Evolutionary conservation across 208 protist species (phyloP).

Genomic region (Angomonas ambiguus): DNA sequence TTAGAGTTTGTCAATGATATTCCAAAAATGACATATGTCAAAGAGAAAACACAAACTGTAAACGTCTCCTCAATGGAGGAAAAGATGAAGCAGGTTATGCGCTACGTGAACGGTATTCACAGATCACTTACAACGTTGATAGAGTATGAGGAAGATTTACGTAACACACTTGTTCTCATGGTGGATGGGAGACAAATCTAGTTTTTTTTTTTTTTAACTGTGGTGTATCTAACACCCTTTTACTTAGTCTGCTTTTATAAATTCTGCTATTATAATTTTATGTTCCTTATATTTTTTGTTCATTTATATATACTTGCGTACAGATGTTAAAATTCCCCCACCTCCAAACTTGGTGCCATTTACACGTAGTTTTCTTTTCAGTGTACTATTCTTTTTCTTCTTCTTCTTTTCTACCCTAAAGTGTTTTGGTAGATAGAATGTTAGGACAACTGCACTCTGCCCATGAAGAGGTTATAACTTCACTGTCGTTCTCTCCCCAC

Average conservation of each 20-base stretch:
- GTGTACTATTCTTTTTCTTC: not conserved
- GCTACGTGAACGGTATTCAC: constrained; percentile 1
- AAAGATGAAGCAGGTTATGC: not conserved
- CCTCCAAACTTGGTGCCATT: too few relatives aligned
- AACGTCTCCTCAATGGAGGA: not conserved
- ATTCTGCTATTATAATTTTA: constrained; percentile 2
- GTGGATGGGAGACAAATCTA: constrained; percentile 6
- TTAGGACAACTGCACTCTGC: constrained; percentile 43
- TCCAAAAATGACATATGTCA: not conserved
- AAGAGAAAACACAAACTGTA: not conserved
- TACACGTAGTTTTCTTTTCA: constrained; percentile 3
- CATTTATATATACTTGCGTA: not conserved
- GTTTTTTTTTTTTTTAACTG: constrained; percentile 7
- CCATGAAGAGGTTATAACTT: constrained; percentile 72
- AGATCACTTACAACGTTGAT: not conserved
- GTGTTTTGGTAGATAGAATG: constrained; percentile 17
- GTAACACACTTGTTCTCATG: constrained; percentile 7
- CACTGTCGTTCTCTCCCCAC: constrained; percentile 62
- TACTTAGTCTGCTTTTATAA: not conserved
- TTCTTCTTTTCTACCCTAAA: not conserved
- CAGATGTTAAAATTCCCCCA: not conserved
- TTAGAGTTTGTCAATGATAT: not conserved
- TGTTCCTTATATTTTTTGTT: constrained; percentile 14
- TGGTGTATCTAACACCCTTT: not conserved
- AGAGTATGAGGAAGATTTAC: constrained; percentile 1